Conservation (phyloP, 176 grass and related monocot species). For the Oryza punctata region DNA sequence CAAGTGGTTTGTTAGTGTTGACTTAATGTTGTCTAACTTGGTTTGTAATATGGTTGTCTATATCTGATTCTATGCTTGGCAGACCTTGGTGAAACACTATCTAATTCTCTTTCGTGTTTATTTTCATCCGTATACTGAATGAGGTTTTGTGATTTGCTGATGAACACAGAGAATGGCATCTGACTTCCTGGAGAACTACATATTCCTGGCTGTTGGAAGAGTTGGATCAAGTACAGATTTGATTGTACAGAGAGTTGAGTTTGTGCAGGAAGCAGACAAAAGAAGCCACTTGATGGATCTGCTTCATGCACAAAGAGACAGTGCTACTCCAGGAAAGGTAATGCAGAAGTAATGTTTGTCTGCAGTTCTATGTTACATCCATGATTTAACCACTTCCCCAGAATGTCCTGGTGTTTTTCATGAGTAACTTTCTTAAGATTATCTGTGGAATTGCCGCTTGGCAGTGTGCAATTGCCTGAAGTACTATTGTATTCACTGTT, state of each 20-base stretch:
- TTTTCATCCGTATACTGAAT: background rate
- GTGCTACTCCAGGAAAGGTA: slow-evolving; percentile 72
- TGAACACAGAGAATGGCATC: slow-evolving; percentile 84
- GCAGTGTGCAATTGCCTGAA: background rate
- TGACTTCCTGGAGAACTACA: slow-evolving; percentile 89
- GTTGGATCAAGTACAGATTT: slow-evolving; percentile 96
- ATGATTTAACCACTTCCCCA: background rate
- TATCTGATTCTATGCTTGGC: slow-evolving; percentile 3
- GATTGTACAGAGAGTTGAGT: slow-evolving; percentile 91
- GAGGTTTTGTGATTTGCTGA: slow-evolving; percentile 23
- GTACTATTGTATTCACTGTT: slow-evolving; percentile 26
- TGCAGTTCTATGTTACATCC: background rate
- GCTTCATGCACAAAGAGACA: slow-evolving; percentile 89
- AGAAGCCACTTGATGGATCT: slow-evolving; percentile 98
- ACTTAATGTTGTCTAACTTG: slow-evolving; percentile 6
- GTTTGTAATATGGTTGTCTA: slow-evolving; percentile 3
- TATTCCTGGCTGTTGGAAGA: slow-evolving; percentile 99
- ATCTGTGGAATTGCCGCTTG: background rate
- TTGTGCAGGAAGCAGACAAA: slow-evolving; percentile 93
- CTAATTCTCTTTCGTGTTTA: background rate
- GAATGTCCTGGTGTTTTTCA: background rate
- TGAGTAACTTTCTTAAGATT: background rate
- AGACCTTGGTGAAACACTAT: background rate
- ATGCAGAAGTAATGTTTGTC: background rate
- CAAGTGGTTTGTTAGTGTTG: background rate